Percentiles rank a stretch among this genome's conserved stretches.
These are phyloP conservation scores for Botrytis hyacinthi DNA, from an alignment of 2,329 filamentous ascomycete genomes.

Conservation along the genomic window DNA sequence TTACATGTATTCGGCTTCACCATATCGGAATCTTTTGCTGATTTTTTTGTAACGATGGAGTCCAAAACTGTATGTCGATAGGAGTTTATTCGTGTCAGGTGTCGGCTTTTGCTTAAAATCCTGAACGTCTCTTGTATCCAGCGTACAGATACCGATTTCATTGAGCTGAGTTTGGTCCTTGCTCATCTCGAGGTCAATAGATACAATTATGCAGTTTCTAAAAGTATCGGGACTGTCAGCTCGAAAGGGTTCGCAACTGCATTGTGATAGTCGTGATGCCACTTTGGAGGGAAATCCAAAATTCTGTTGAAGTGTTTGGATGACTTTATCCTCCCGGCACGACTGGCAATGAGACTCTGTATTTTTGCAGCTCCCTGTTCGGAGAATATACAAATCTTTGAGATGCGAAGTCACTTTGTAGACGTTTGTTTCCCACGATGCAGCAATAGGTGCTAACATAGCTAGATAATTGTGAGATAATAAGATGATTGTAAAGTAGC, in stretches of 20 bases:
- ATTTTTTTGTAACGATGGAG: not conserved
- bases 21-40: not conserved
- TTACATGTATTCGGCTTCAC: not conserved
- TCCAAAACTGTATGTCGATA: not conserved
- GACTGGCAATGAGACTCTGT: not conserved
- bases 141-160: not conserved
- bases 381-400: not conserved
- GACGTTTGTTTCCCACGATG: accelerated
- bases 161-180: not conserved
- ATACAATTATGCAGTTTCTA: not conserved
- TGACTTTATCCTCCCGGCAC: not conserved
- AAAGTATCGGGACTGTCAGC: not conserved
- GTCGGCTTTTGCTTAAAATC: not conserved
- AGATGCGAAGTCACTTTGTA: not conserved
- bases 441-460: not conserved
- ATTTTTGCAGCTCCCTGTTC: not conserved
- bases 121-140: not conserved
- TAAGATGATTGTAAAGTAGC: not conserved
- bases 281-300: not conserved
- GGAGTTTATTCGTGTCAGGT: not conserved
- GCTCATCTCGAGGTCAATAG: not conserved
- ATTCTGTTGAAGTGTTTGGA: not conserved
- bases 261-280: not conserved
- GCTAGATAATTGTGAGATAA: not conserved
- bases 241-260: not conserved